Evolutionary conservation across 2,329 filamentous ascomycete genomes (phyloP).

Genomic region (Sordariomycetes sp.): DNA sequence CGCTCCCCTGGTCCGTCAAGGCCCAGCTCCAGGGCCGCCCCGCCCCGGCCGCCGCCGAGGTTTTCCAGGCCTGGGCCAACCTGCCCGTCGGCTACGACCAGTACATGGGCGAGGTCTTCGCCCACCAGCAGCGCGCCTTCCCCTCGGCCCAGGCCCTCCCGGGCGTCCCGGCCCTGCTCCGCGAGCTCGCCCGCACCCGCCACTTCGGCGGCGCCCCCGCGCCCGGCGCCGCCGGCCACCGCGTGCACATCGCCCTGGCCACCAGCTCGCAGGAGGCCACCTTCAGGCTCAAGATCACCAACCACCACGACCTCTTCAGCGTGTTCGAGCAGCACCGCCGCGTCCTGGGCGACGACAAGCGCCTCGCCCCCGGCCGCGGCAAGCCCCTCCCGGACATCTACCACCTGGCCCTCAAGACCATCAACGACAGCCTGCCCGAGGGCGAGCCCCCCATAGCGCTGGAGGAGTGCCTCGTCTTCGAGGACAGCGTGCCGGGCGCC

Average conservation of each 20-base stretch:
- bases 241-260: conserved; percentile 74
- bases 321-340: conserved; percentile 60
- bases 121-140: conserved; percentile 63
- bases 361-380: conserved; percentile 69
- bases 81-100: conserved; percentile 66
- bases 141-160: conserved; percentile 65
- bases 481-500: conserved; percentile 88
- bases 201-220: conserved; percentile 30
- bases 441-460: conserved; percentile 59
- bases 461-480: conserved; percentile 90
- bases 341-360: conserved; percentile 75
- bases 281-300: conserved; percentile 65
- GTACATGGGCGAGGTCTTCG: conserved; percentile 48
- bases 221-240: conserved; percentile 15
- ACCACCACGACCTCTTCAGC: conserved; percentile 46
- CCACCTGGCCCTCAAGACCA: conserved; percentile 68
- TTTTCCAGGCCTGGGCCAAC: conserved; percentile 70
- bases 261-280: conserved; percentile 66
- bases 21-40: conserved; percentile 63
- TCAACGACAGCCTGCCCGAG: conserved; percentile 62
- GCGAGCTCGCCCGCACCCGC: conserved; percentile 41
- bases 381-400: conserved; percentile 97
- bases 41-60: conserved; percentile 37
- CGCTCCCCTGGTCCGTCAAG: conserved; percentile 89
- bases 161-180: conserved; percentile 62